Evolutionary conservation across 768 basidiomycete species (phyloP).

Genomic region (Albatrellus ellisii): DNA sequence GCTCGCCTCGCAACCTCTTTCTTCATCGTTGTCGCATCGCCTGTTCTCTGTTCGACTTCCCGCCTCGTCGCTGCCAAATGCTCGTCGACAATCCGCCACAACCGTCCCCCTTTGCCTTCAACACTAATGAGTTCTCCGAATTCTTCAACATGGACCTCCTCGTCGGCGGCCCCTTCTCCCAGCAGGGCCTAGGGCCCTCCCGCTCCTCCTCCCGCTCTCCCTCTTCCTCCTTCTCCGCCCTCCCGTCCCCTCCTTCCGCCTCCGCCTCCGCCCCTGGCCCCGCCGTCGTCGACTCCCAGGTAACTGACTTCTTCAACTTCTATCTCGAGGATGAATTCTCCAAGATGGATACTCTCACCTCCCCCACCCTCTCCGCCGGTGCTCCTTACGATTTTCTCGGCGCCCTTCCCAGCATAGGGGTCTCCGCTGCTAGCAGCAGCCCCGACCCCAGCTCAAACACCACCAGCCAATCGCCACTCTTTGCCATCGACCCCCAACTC

Average conservation of each 20-base stretch:
- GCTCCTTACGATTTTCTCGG: conserved; percentile 29
- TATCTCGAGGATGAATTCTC: conserved; percentile 18
- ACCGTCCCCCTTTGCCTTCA: conserved; percentile 5
- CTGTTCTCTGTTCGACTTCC: too few relatives aligned
- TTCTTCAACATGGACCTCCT: conserved; percentile 14
- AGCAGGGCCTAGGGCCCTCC: conserved; percentile 8
- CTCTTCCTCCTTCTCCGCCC: conserved; percentile 10
- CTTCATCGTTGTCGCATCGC: too few relatives aligned
- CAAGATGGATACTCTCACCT: conserved; percentile 16
- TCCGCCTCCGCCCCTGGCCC: conserved; percentile 13
- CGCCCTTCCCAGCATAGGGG: conserved; percentile 19
- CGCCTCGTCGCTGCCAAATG: conserved; percentile 3
- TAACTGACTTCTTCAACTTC: conserved; percentile 17
- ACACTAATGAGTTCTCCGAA: conserved; percentile 9
- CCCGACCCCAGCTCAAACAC: conserved; percentile 15
- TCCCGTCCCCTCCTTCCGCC: conserved; percentile 4
- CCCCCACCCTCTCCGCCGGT: conserved; percentile 14
- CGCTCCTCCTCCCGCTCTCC: conserved; percentile 13
- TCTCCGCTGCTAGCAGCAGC: too few relatives aligned
- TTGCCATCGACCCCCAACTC: conserved; percentile 64
- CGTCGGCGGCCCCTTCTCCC: background rate
- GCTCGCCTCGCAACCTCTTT: too few relatives aligned
- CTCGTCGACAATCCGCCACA: conserved; percentile 6
- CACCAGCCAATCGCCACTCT: conserved; percentile 18
- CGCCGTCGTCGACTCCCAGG: conserved; percentile 8